Percentiles rank a stretch among this genome's conserved stretches.
These are phyloP conservation scores for Scytalidium lignicola DNA, from an alignment of 2,329 filamentous ascomycete species.

Conservation along the genomic window DNA sequence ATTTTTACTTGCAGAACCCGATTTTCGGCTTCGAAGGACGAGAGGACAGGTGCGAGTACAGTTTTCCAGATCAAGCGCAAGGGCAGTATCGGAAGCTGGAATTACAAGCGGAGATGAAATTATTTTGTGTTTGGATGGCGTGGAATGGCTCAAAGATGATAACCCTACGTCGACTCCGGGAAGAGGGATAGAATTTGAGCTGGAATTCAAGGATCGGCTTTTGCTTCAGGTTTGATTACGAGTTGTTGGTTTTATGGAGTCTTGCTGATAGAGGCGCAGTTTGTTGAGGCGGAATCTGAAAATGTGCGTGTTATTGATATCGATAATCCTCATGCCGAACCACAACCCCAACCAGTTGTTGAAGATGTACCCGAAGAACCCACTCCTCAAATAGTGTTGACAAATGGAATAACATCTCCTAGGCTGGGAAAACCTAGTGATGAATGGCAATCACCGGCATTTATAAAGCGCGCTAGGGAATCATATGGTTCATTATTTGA, in stretches of 20 bases:
- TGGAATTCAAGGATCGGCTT: conserved; percentile 49
- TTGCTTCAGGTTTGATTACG: conserved; percentile 36
- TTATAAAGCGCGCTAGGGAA: conserved; percentile 64
- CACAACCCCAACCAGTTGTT: conserved; percentile 15
- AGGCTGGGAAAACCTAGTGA: conserved; percentile 31
- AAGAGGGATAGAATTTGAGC: conserved; percentile 52
- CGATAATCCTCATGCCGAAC: conserved; percentile 33
- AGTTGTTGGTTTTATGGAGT: neutral
- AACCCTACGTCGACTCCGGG: conserved; percentile 42
- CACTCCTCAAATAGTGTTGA: neutral
- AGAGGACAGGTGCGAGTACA: conserved; percentile 78
- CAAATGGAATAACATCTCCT: neutral
- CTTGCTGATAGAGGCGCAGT: conserved; percentile 30
- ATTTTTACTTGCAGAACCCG: conserved; percentile 77
- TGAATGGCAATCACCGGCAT: conserved; percentile 74
- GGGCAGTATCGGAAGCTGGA: conserved; percentile 58
- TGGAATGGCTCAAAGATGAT: conserved; percentile 45
- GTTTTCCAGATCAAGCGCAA: conserved; percentile 67
- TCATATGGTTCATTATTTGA: conserved; percentile 66
- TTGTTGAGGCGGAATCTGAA: conserved; percentile 41
- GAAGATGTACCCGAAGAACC: conserved; percentile 4
- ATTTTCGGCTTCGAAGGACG: conserved; percentile 71
- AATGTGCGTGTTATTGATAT: conserved; percentile 48
- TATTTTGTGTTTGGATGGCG: conserved; percentile 63
- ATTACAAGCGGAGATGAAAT: conserved; percentile 78